Base-by-base conservation (phyloP, 2,329 filamentous ascomycete species). In the Pestalotiopsis sp. region DNA sequence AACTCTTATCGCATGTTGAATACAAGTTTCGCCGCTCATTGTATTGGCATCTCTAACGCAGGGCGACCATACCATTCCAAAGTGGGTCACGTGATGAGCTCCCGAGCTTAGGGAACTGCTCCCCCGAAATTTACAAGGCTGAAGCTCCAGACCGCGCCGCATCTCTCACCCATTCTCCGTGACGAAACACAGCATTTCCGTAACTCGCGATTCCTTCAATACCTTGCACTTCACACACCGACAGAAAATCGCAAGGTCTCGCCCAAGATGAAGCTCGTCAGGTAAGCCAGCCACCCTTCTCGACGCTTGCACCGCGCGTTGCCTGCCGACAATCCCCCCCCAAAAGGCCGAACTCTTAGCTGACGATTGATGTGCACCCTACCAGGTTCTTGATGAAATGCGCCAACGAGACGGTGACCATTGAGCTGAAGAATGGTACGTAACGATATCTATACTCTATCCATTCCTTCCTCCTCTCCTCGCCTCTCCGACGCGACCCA, bases 361-460 rank as follows among this genome's bases (percentile, higher is more conserved):
- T 81, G 74, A 81, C 74, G 61, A 31, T 36, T 36, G 31, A 36
- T 73, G 38, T 70, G 74, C 56, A 20, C 64, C 70, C 68, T 71
- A 69, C 71, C 82, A 98, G 96, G 81, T 99, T 99, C 82, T 87
- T 99, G 76, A 98, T 98, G 95, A 99, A 99, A 87, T 98, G 95
- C 83, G 91, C 93, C 82, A 98, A 98, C 83, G 96, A 99, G 86
- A 97, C 96, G 77, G 96, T 98, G 77, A 98, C 95, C 59, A 93
- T 99, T 82, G 96, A 99, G 83, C 87, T 99, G 75, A 99, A 99
- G 83, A 98, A 98, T 89, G 96, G 95, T 96, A 86, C 60, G 81
- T 75, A 59, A 17, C 17, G 20, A 17, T 59, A 25, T 14, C 57
- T 9, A 7, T 12, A 59, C 23, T 5, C n/a, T 27, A 12, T 17